Evolutionary conservation across 2,329 filamentous ascomycete species (phyloP).

Genomic region (Escovopsis sp.): DNA sequence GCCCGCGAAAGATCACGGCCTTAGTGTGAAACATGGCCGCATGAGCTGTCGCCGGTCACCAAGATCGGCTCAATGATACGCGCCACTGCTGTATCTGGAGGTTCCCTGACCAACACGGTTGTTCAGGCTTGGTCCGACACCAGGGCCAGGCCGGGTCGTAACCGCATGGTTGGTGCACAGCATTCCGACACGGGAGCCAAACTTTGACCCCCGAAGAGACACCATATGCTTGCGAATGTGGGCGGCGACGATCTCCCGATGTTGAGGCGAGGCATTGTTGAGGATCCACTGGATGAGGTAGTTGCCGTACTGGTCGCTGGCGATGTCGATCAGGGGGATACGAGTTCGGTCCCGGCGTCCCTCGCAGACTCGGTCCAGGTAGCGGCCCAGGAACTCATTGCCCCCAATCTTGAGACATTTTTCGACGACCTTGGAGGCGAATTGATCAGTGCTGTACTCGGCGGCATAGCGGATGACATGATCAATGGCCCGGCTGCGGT

Average conservation of each 20-base stretch:
- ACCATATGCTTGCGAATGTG: constrained; percentile 99
- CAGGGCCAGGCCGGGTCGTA: constrained; percentile 76
- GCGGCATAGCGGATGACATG: constrained; percentile 88
- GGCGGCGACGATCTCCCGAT: constrained; percentile 81
- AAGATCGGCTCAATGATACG: constrained; percentile 35
- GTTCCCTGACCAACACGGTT: constrained; percentile 42
- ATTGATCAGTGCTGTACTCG: constrained; percentile 98
- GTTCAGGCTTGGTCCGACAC: constrained; percentile 50
- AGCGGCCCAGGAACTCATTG: constrained; percentile 76
- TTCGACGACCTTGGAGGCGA: constrained; percentile 96
- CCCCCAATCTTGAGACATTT: constrained; percentile 97
- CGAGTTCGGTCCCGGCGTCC: constrained; percentile 80
- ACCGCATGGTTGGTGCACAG: constrained; percentile 92
- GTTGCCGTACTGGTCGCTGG: constrained; percentile 97
- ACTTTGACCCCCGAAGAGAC: constrained; percentile 93
- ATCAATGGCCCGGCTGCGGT: constrained; percentile 86
- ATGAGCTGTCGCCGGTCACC: no score
- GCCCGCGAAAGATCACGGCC: no score
- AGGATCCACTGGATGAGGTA: constrained; percentile 97
- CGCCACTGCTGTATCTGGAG: constrained; percentile 37
- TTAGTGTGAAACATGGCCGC: no score
- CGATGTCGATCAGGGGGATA: constrained; percentile 94
- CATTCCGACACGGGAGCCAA: constrained; percentile 96
- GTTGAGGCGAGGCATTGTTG: constrained; percentile 71
- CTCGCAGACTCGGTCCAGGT: constrained; percentile 87